A percentile compares a stretch with the other conserved stretches of the same genome.
These are phyloP conservation scores for Fraxinus sp. DNA, from an alignment of 305 asterid species.

Conservation along the genomic window DNA sequence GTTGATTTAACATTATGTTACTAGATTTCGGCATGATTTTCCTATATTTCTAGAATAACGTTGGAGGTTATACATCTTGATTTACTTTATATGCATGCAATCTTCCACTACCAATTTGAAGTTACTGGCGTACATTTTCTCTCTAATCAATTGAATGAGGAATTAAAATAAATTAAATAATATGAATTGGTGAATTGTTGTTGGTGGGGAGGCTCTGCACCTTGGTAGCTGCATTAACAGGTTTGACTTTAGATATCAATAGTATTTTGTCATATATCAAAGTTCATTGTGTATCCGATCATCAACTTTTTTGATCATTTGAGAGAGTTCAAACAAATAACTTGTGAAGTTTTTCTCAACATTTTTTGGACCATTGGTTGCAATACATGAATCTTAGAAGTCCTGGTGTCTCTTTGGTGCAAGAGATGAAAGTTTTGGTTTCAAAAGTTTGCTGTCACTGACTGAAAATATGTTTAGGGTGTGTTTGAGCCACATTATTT, in stretches of 20 bases:
- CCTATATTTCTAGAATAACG: not conserved
- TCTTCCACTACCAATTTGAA: not conserved
- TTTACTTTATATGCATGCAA: not conserved
- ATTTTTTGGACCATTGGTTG: not conserved
- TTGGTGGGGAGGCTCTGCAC: not conserved
- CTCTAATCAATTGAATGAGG: not conserved
- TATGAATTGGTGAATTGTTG: not conserved
- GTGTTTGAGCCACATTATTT: too few species aligned
- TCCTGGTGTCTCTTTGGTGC: not conserved
- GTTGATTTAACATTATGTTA: conserved; percentile 17
- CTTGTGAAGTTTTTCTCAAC: not conserved
- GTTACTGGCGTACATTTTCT: not conserved
- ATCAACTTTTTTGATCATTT: not conserved
- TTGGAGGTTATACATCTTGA: not conserved
- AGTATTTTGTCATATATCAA: not conserved
- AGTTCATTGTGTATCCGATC: not conserved
- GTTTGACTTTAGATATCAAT: not conserved
- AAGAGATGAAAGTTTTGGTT: not conserved
- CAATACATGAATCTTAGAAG: not conserved
- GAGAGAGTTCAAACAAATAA: not conserved
- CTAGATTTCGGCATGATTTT: not conserved
- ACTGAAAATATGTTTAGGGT: not conserved
- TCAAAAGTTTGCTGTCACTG: not conserved
- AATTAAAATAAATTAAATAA: not conserved
- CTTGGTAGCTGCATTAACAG: not conserved